A percentile compares a stretch with the other conserved stretches of the same genome.
These are phyloP conservation scores for Neonectria hederae DNA, from an alignment of 2,329 filamentous ascomycete species.

Conservation along the genomic window DNA sequence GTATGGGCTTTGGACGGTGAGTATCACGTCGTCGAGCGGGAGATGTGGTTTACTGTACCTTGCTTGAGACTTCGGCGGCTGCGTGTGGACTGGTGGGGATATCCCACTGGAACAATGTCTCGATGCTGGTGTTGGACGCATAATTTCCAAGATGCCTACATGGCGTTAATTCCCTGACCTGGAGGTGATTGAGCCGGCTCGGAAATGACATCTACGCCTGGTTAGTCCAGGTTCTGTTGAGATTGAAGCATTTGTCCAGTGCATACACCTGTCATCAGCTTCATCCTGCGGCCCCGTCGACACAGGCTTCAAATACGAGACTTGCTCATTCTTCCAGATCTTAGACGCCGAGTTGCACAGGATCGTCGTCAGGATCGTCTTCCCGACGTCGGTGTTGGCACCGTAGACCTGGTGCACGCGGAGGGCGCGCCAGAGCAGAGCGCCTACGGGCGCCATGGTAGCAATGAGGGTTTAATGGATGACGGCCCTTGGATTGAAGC, in stretches of 20 bases:
- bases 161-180: not conserved
- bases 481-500: constrained; percentile 4
- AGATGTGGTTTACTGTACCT: constrained; percentile 42
- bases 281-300: constrained; percentile 78
- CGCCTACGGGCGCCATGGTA: constrained; percentile 60
- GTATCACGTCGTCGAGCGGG: not conserved
- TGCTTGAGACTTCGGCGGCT: constrained; percentile 64
- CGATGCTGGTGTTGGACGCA: constrained; percentile 55
- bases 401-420: constrained; percentile 81
- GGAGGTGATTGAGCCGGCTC: not conserved
- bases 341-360: constrained; percentile 70
- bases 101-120: constrained; percentile 76
- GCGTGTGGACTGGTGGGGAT: constrained; percentile 82
- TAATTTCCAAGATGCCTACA: constrained; percentile 70
- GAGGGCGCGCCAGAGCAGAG: constrained; percentile 74
- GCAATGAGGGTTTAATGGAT: not conserved
- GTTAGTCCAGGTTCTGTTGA: constrained; percentile 9
- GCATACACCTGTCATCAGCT: constrained; percentile 72
- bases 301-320: constrained; percentile 81
- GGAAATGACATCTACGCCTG: constrained; percentile 15
- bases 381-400: constrained; percentile 85
- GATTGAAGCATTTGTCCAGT: rapidly evolving
- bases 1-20: constrained; percentile 52
- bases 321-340: constrained; percentile 55
- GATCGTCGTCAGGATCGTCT: constrained; percentile 81